Evolutionary conservation across 2,329 filamentous ascomycete genomes (phyloP).

Genomic region (Triangularia verruculosa): DNA sequence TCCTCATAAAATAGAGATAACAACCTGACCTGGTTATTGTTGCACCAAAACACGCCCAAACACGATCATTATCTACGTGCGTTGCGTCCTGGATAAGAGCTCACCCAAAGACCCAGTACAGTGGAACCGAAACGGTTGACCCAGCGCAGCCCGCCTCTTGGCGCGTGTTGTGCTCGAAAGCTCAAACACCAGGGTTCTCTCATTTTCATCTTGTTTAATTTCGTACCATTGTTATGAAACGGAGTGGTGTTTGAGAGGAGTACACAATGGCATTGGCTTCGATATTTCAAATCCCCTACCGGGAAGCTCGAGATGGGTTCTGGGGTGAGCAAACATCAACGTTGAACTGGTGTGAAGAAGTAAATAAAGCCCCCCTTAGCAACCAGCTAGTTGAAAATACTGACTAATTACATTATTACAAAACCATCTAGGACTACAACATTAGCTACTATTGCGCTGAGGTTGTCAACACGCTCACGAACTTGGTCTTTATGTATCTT

Average conservation of each 20-base stretch:
- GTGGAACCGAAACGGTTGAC: not conserved
- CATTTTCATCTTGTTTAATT: not conserved
- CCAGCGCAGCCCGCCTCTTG: not conserved
- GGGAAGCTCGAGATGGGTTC: constrained; percentile 36
- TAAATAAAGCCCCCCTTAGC: constrained; percentile 15
- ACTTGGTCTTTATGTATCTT: constrained; percentile 75
- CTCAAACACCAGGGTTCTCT: not conserved
- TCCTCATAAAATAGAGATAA: not conserved
- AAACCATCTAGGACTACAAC: constrained; percentile 34
- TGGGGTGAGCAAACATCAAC: constrained; percentile 40
- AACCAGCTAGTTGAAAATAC: not conserved
- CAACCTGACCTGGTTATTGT: not conserved
- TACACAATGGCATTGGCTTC: constrained; percentile 20
- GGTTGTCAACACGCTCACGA: constrained; percentile 66
- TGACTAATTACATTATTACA: too few relatives aligned
- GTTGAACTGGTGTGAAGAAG: constrained; percentile 41
- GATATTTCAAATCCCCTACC: constrained; percentile 34
- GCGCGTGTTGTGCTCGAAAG: not conserved
- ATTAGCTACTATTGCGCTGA: constrained; percentile 38
- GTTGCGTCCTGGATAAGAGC: not conserved
- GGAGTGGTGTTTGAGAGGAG: not conserved
- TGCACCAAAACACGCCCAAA: not conserved
- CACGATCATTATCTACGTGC: not conserved
- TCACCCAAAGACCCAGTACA: not conserved
- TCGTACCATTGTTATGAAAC: not conserved